Base-by-base conservation (phyloP, 805 yeast species). In the Soucietia sequanensis region DNA sequence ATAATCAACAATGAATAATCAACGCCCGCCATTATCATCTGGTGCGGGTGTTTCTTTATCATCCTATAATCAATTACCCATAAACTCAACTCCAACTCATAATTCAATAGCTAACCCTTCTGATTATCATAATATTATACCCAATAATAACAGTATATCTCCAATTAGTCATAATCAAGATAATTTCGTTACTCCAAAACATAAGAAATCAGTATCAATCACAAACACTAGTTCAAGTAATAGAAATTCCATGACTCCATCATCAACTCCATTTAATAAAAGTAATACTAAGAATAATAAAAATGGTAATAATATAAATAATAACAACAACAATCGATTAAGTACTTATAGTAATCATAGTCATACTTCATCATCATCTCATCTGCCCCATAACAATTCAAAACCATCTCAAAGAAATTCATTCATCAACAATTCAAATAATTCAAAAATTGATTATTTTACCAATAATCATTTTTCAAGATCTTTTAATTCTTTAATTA, bases 401-500 rank as follows among this genome's bases (percentile, higher is more conserved):
- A n/a, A n/a, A 6, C 16, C 28, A 6, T n/a, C 15, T 12, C 13
- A 25, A 9, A 25, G 16, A n/a, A 25, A n/a, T 10, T 16, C 20
- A 7, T 14, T 25, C 19, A 30, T 27, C 11, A 30, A 27, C 22
- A 30, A 23, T n/a, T 27, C 34, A 17, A 34, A 15, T 7, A 34
- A 29, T 14, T 30, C 32, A 18, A 36, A 33, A 18, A 35, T 60
- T 20, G 70, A 66, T 25, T 56, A 60, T 42, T 64, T 60, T 36
- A 58, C 71, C 30, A 62, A 66, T 46, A 56, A 58, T 42, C 62
- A 62, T 22, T 65, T 68, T 34, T 63, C 70, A 20, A 48, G 68
- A 22, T 64, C 71, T 16, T 68, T 68, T 56, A 68, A 66, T 47
- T 58, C 67, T 33, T 56, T 68, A 47, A 64, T 68, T 8, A 44